A percentile compares a stretch with the other conserved stretches of the same genome.
Evolutionary conservation across 2,329 filamentous ascomycete species (phyloP).

Genomic region (Colletotrichum sansevieriae): DNA sequence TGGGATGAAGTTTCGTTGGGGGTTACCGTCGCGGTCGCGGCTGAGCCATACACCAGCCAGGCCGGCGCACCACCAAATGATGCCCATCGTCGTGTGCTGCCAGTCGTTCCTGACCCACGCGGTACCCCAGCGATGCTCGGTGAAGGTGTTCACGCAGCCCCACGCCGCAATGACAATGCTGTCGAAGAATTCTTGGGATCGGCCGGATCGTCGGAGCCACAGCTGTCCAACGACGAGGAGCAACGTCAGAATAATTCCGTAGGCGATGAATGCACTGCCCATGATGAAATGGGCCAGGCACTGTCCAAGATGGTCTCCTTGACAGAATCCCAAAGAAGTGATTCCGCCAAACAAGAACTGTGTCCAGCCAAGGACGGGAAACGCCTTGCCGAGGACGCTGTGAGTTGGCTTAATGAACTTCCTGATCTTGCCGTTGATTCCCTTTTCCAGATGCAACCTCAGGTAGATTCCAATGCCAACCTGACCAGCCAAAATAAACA

Average conservation of each 20-base stretch:
- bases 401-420: constrained; percentile 79
- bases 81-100: constrained; percentile 99
- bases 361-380: constrained; percentile 89
- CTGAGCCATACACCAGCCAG: constrained; percentile 94
- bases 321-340: constrained; percentile 91
- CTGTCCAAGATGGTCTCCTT: constrained; percentile 90
- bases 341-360: constrained; percentile 98
- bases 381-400: constrained; percentile 84
- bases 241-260: constrained; percentile 89
- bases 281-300: constrained; percentile 98
- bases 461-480: constrained; percentile 87
- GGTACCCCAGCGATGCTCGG: constrained; percentile 93
- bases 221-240: constrained; percentile 88
- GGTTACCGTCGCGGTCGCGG: constrained; percentile 82
- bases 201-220: constrained; percentile 85
- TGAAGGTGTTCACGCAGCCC: constrained; percentile 98
- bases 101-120: constrained; percentile 94
- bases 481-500: constrained; percentile 83
- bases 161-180: constrained; percentile 90
- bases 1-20: constrained; percentile 93
- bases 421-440: constrained; percentile 83
- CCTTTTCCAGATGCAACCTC: constrained; percentile 88
- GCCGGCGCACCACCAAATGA: constrained; percentile 97
- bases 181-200: constrained; percentile 98
- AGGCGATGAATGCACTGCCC: constrained; percentile 95